Evolutionary conservation across 495 filamentous ascomycete genomes (phyloP).

Genomic region (Tetracladium setigerum): DNA sequence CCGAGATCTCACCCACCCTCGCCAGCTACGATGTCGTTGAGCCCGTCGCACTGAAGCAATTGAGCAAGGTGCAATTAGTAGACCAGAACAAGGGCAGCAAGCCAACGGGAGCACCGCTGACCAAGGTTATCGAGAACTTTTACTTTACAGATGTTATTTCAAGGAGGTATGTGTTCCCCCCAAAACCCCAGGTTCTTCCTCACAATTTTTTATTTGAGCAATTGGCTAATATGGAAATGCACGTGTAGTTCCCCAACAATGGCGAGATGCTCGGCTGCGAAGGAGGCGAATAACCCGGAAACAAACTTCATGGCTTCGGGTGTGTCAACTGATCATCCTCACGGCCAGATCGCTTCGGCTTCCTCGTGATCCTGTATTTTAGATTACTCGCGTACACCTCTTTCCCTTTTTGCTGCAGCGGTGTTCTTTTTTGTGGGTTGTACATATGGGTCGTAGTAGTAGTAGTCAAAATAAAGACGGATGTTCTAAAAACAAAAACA

Average conservation of each 20-base stretch:
- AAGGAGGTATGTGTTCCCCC: conserved; percentile 57
- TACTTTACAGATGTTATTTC: conserved; percentile 96
- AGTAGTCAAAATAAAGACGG: conserved; percentile 16
- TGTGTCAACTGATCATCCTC: conserved; percentile 10
- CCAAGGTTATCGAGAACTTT: conserved; percentile 85
- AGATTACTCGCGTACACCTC: background rate
- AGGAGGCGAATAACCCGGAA: conserved; percentile 57
- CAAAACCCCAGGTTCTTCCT: background rate
- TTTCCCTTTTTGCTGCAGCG: conserved; percentile 1
- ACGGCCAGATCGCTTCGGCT: conserved; percentile 16
- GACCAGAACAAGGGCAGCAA: conserved; percentile 89
- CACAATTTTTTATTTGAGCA: background rate
- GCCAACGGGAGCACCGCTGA: conserved; percentile 57
- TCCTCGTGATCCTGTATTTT: conserved; percentile 20
- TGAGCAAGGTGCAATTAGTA: conserved; percentile 87
- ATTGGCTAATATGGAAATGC: conserved; percentile 23
- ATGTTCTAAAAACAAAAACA: background rate
- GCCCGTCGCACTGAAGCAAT: conserved; percentile 54
- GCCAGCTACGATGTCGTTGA: conserved; percentile 88
- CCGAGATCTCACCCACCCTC: conserved; percentile 83
- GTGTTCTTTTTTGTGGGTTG: conserved; percentile 13
- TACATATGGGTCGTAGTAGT: conserved; percentile 20
- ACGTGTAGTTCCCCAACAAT: conserved; percentile 78
- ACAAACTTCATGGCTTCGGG: conserved; percentile 86
- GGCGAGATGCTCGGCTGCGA: conserved; percentile 88